These are phyloP conservation scores for Scutellaria barbata DNA, from an alignment of 257 asterid species.

Conservation along the genomic window DNA sequence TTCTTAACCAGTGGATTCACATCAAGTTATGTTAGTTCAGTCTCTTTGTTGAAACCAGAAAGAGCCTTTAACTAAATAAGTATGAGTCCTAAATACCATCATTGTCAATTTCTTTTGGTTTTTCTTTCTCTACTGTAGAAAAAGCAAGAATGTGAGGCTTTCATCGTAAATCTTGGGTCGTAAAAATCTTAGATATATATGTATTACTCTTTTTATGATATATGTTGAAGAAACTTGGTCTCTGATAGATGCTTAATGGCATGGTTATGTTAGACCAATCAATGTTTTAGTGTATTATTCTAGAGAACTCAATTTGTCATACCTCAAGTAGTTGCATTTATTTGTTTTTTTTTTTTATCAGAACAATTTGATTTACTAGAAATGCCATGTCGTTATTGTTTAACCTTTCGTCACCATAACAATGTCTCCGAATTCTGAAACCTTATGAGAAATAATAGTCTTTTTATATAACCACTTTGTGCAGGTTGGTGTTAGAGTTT, in stretches of 20 bases:
- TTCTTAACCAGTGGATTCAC: background rate
- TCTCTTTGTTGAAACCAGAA: background rate
- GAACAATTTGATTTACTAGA: slow-evolving; percentile 19
- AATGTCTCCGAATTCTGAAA: too few species aligned
- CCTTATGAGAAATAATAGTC: slow-evolving; percentile 13
- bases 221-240: slow-evolving; percentile 10
- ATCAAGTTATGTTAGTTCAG: slow-evolving; percentile 18
- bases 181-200: background rate
- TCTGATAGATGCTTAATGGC: slow-evolving; percentile 15
- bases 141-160: slow-evolving; percentile 20
- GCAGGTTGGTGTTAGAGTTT: slow-evolving; percentile 7
- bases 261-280: slow-evolving; percentile 21
- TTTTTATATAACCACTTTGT: slow-evolving; percentile 18
- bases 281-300: slow-evolving; percentile 10
- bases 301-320: slow-evolving; percentile 6
- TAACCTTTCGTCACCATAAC: background rate
- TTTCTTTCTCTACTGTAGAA: background rate
- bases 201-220: slow-evolving; percentile 1
- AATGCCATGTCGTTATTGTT: slow-evolving; percentile 17
- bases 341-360: background rate
- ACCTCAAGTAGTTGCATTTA: slow-evolving; percentile 17
- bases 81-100: background rate
- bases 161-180: slow-evolving; percentile 17
- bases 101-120: background rate
- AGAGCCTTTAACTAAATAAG: background rate